A percentile compares a stretch with the other conserved stretches of the same genome.
phyloP scores from a whole-genome alignment of 1,284 basidiomycete genomes.

The Ganoderma lingzhi region DNA sequence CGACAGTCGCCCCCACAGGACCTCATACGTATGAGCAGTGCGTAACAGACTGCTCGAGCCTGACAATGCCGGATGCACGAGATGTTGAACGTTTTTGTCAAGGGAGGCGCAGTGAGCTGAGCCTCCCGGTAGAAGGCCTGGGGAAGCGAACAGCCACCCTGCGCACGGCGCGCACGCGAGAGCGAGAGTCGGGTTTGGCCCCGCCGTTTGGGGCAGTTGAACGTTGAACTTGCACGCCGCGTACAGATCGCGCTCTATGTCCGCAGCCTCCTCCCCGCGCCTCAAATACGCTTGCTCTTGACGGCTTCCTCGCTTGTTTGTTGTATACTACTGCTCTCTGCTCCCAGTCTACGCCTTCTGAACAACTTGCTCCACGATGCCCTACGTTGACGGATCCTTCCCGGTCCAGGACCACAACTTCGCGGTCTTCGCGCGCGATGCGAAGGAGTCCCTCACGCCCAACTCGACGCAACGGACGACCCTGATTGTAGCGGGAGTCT shows the following conservation, averaged over 20 bases:
- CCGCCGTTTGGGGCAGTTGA: constrained; percentile 1
- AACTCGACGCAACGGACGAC: constrained; percentile 79
- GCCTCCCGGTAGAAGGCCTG: background rate
- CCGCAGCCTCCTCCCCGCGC: constrained; percentile 17
- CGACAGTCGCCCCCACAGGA: background rate
- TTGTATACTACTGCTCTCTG: constrained; percentile 13
- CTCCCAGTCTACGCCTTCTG: constrained; percentile 19
- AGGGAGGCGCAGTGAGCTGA: background rate
- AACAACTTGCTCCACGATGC: constrained; percentile 30
- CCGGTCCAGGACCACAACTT: constrained; percentile 35
- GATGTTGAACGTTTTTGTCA: background rate
- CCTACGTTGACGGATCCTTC: constrained; percentile 28
- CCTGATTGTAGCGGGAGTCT: constrained; percentile 78
- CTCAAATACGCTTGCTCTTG: constrained; percentile 1
- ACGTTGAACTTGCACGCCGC: background rate
- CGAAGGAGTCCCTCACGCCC: constrained; percentile 57
- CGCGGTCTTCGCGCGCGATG: constrained; percentile 47
- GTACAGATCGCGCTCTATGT: constrained; percentile 13
- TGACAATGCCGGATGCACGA: background rate
- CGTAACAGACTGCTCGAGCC: background rate
- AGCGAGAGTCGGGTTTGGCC: background rate
- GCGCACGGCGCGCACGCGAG: background rate
- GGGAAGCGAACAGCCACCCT: background rate
- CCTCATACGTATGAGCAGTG: background rate
- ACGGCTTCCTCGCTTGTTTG: constrained; percentile 13